phyloP scores from a whole-genome alignment of 345 rosid species.

The Lumnitzera littorea region DNA sequence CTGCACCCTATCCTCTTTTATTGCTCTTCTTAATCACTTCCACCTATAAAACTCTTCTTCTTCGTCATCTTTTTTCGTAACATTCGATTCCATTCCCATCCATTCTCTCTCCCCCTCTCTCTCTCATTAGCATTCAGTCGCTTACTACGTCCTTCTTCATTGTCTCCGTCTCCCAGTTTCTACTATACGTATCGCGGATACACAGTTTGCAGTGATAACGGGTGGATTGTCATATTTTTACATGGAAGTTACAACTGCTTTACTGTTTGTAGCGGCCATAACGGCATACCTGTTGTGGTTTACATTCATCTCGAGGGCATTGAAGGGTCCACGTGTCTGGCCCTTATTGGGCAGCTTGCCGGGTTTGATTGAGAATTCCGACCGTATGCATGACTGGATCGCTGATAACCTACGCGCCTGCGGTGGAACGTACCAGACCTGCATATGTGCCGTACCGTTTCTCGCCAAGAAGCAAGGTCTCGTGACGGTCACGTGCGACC shows the following conservation, averaged over 20 bases:
- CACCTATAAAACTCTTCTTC: constrained; percentile 35
- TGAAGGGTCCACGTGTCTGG: constrained; percentile 90
- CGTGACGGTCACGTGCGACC: constrained; percentile 97
- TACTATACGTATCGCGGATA: too few species aligned
- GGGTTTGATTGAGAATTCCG: constrained; percentile 76
- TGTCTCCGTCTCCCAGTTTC: too few species aligned
- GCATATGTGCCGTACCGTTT: constrained; percentile 85
- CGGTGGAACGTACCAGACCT: constrained; percentile 97
- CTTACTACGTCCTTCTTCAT: too few species aligned
- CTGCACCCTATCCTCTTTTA: constrained; percentile 59
- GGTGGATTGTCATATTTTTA: background rate
- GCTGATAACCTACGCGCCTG: constrained; percentile 83
- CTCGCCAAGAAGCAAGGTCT: constrained; percentile 81
- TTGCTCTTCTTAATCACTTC: constrained; percentile 26
- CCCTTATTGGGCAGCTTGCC: constrained; percentile 90
- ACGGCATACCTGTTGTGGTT: constrained; percentile 82
- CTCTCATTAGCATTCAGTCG: background rate
- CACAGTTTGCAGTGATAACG: too few species aligned
- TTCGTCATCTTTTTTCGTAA: background rate
- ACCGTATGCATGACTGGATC: constrained; percentile 97
- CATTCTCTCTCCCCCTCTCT: background rate
- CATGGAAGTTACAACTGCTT: constrained; percentile 63
- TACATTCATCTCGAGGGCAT: constrained; percentile 72
- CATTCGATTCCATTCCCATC: background rate
- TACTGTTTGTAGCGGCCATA: constrained; percentile 53